Base-by-base conservation (phyloP, 2,329 filamentous ascomycete genomes). In the Clonostachys rhizophaga region DNA sequence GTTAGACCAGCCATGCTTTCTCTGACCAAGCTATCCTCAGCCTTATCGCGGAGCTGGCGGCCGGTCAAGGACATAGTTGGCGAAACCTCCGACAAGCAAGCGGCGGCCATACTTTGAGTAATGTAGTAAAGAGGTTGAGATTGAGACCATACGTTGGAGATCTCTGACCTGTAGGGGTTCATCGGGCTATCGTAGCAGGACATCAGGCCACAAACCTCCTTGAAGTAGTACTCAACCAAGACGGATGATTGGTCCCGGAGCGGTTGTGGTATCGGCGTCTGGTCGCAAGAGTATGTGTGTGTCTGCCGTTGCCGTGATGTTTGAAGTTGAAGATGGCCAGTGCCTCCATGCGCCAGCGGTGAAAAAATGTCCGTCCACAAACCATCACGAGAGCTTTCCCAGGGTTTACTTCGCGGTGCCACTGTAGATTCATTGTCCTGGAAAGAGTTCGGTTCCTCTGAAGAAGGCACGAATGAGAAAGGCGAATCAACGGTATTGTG, bases 51-150 rank as follows among this genome's bases (percentile, higher is more conserved):
- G 72, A 68, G 49, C 6, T 52, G 9, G 64, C 67, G 20, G 65
- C 72, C 67, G 76, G 80, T 45, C 71, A 69, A 5, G 71, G 78
- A 47, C 79, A 79, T 47, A n/a, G 44, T 50, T 3, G 56, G 56
- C 12, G 53, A 79, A 68, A 55, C 58, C 35, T 81, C 79, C 1
- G 79, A 74, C 1, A 84, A 64, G 17, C 79, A 80, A 5, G 79
- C 80, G 9, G 80, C 79, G 2, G 80, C 78, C 80, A 84, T 84
- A 52, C 80, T 83, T 53, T 83, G 79, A 42, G 83, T 79, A 3
- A 78, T 78, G 42, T 76, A 79, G 54, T 77, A 80, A 44, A 83
- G 78, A 0, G 78, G 77, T 16, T 75, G 66, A 0, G 78, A 81
- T n/a, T 72, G 74, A 39, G 76, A 69, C 72, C 79, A 83, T 3